Evolutionary conservation across 768 basidiomycete species (phyloP).

Genomic region (Aureoboletus auriporus): DNA sequence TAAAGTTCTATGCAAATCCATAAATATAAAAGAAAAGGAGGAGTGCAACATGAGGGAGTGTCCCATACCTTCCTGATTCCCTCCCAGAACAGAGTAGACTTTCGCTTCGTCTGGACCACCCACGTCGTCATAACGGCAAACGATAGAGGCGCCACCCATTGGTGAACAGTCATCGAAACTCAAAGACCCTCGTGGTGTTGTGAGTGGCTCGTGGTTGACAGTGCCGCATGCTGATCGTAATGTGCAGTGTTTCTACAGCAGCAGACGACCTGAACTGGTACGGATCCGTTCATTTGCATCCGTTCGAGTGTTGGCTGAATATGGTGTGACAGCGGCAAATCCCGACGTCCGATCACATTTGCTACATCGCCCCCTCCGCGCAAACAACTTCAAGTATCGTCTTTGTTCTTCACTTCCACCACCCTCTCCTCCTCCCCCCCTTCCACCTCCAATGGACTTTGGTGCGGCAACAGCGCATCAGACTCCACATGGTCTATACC

Average conservation of each 20-base stretch:
- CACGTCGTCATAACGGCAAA: no score
- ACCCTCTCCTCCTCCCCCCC: constrained; percentile 22
- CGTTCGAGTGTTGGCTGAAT: constrained; percentile 36
- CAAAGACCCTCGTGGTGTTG: no score
- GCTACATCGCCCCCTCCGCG: constrained; percentile 32
- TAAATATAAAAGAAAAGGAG: constrained; percentile 26
- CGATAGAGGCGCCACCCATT: no score
- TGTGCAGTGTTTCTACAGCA: not conserved
- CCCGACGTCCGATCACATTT: constrained; percentile 57
- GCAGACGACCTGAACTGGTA: constrained; percentile 17
- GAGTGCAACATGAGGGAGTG: constrained; percentile 3
- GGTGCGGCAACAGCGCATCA: constrained; percentile 34
- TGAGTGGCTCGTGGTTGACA: constrained; percentile 18
- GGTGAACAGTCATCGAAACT: no score
- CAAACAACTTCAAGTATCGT: constrained; percentile 29
- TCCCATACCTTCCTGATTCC: constrained; percentile 4
- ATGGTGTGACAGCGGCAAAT: constrained; percentile 43
- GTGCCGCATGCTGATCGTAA: constrained; percentile 15
- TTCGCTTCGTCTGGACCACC: no score
- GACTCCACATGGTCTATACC: constrained; percentile 40
- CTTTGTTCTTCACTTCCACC: constrained; percentile 34
- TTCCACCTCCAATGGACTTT: constrained; percentile 48
- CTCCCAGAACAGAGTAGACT: not conserved
- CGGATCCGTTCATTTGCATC: constrained; percentile 23
- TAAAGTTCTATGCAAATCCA: constrained; percentile 27